Evolutionary conservation across 2,329 filamentous ascomycete species (phyloP).

Genomic region (Periconia sp.): DNA sequence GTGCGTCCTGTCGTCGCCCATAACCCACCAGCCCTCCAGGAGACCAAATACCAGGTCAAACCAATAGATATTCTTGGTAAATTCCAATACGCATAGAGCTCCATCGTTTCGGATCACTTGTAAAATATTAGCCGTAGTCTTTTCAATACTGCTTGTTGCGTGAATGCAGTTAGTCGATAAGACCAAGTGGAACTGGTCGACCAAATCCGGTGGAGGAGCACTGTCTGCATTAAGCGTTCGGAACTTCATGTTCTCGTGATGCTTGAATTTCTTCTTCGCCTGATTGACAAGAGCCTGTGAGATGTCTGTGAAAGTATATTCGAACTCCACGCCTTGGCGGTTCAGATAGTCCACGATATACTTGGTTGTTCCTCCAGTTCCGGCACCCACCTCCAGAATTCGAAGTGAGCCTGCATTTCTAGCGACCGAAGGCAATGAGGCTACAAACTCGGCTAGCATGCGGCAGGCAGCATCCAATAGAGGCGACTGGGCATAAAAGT

Average conservation of each 20-base stretch:
- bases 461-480: conserved; percentile 13
- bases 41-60: conserved; percentile 46
- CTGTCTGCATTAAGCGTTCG: conserved; percentile 40
- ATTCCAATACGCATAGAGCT: conserved; percentile 35
- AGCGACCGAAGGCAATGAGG: background rate
- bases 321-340: conserved; percentile 31
- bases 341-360: conserved; percentile 34
- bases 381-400: conserved; percentile 49
- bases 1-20: conserved; percentile 40
- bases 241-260: conserved; percentile 42
- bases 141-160: conserved; percentile 29
- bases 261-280: conserved; percentile 36
- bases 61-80: conserved; percentile 37
- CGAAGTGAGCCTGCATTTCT: conserved; percentile 21
- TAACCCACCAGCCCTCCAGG: conserved; percentile 51
- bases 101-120: conserved; percentile 36
- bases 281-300: conserved; percentile 43
- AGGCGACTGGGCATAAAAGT: conserved; percentile 45
- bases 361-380: conserved; percentile 47
- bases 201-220: conserved; percentile 18
- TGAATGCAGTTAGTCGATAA: conserved; percentile 43
- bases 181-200: conserved; percentile 27
- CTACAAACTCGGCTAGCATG: conserved; percentile 20
- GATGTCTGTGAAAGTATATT: conserved; percentile 51
- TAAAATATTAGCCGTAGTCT: conserved; percentile 23